Percentiles rank a stretch among this genome's conserved stretches.
These are phyloP conservation scores for Colletotrichum higginsianum DNA, from an alignment of 2,329 filamentous ascomycete species.

Conservation along the genomic window DNA sequence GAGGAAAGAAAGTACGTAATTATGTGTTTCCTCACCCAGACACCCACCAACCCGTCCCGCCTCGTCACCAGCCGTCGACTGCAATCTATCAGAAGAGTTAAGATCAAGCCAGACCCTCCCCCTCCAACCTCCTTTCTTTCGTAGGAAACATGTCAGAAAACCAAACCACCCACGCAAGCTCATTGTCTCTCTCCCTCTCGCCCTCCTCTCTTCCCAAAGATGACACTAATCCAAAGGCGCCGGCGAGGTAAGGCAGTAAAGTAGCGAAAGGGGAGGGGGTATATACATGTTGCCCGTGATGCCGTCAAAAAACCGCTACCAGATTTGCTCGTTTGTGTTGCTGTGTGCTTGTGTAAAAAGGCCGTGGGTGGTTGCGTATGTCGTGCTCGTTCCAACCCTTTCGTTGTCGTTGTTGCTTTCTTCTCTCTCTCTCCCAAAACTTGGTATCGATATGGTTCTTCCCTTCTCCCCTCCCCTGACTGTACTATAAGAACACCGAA, in stretches of 20 bases:
- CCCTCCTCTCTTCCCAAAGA: background rate
- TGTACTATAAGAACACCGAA: conserved; percentile 14
- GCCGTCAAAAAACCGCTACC: background rate
- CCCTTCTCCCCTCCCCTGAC: background rate
- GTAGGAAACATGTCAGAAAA: background rate
- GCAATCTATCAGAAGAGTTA: background rate
- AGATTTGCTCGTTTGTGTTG: conserved; percentile 7
- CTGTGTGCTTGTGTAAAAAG: conserved; percentile 2
- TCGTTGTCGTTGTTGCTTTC: background rate
- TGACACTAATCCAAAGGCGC: background rate
- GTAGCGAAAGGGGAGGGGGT: conserved; percentile 19
- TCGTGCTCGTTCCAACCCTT: conserved; percentile 13
- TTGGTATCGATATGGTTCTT: conserved; percentile 35
- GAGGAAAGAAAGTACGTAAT: background rate
- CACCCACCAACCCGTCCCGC: background rate
- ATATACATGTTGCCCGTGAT: conserved; percentile 23
- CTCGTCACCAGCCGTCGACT: background rate
- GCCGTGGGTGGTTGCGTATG: conserved; percentile 23
- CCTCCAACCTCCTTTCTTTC: background rate
- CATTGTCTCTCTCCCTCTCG: background rate
- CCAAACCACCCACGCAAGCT: background rate
- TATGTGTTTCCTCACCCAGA: background rate
- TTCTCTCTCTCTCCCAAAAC: conserved; percentile 24
- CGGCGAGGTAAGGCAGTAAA: background rate
- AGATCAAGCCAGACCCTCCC: background rate